Percentiles rank a stretch among this genome's conserved stretches.
These are phyloP conservation scores for Kazachstania viticola DNA, from an alignment of 805 yeast species.

Conservation along the genomic window DNA sequence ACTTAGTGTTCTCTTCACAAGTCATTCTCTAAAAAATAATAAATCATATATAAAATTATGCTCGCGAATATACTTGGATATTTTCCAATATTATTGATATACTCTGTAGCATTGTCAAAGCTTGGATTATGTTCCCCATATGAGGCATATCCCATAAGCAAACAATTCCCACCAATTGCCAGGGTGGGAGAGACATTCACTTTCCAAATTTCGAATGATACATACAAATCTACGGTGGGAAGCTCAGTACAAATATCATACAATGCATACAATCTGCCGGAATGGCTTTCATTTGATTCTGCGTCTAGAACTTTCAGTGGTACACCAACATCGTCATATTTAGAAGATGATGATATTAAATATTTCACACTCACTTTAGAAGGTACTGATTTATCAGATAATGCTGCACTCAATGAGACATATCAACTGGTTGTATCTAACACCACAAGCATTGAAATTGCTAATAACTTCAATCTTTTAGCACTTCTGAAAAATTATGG, in stretches of 20 bases:
- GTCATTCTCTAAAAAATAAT: too few species aligned
- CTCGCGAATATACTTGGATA: too few species aligned
- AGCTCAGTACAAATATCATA: conserved; percentile 38
- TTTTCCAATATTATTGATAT: too few species aligned
- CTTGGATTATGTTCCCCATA: too few species aligned
- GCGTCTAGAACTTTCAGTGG: conserved; percentile 55
- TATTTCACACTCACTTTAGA: conserved; percentile 39
- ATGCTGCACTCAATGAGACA: conserved; percentile 31
- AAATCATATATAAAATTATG: too few species aligned
- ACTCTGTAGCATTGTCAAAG: too few species aligned
- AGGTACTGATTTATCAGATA: conserved; percentile 55
- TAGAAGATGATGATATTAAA: conserved; percentile 29
- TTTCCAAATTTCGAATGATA: conserved; percentile 59
- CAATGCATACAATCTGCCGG: conserved; percentile 48
- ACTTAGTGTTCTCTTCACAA: too few species aligned
- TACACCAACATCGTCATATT: conserved; percentile 34
- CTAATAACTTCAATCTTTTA: conserved; percentile 30
- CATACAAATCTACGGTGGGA: conserved; percentile 41
- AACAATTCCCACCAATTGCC: conserved; percentile 84
- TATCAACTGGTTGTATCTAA: conserved; percentile 52
- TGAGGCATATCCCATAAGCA: conserved; percentile 30
- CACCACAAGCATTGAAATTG: conserved; percentile 35
- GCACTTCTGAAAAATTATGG: conserved; percentile 54
- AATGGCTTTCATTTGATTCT: conserved; percentile 70
- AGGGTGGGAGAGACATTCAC: conserved; percentile 48